Evolutionary conservation across 1,284 basidiomycete species (phyloP).

Genomic region (Ustilago lituana): DNA sequence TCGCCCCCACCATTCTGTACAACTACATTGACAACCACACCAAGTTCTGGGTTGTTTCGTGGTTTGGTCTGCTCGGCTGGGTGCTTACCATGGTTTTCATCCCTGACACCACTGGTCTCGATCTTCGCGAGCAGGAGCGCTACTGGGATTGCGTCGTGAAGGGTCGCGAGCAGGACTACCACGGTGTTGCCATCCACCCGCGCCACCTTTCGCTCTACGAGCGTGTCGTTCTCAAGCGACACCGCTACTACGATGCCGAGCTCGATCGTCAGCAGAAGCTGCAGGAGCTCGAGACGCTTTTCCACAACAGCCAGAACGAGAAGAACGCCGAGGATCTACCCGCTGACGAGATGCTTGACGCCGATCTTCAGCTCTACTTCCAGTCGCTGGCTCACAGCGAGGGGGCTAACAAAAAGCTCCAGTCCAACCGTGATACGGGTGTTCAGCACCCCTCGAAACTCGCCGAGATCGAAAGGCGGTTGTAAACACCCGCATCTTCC

Average conservation of each 20-base stretch:
- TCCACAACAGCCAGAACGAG: conserved; percentile 53
- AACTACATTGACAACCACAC: conserved; percentile 68
- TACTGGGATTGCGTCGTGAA: conserved; percentile 71
- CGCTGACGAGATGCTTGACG: conserved; percentile 45
- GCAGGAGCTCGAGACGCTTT: conserved; percentile 70
- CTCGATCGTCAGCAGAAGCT: conserved; percentile 70
- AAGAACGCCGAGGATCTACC: conserved; percentile 24
- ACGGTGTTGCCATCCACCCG: conserved; percentile 72
- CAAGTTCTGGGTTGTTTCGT: conserved; percentile 72
- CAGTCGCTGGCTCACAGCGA: conserved; percentile 50
- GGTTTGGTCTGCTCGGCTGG: conserved; percentile 71
- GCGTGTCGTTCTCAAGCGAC: conserved; percentile 70
- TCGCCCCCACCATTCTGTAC: conserved; percentile 67
- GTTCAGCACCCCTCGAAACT: conserved; percentile 51
- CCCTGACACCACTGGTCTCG: conserved; percentile 72
- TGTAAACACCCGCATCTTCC: conserved; percentile 10
- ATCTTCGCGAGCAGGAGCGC: conserved; percentile 72
- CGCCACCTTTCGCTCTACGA: conserved; percentile 71
- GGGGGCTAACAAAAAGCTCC: conserved; percentile 40
- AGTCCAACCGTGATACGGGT: not conserved
- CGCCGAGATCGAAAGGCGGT: conserved; percentile 54
- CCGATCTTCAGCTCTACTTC: conserved; percentile 57
- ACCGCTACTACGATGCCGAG: conserved; percentile 71
- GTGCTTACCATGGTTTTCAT: conserved; percentile 70
- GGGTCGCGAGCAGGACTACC: conserved; percentile 70